These are phyloP conservation scores for Lactarius deliciosus DNA, from an alignment of 768 basidiomycete genomes.

Conservation along the genomic window DNA sequence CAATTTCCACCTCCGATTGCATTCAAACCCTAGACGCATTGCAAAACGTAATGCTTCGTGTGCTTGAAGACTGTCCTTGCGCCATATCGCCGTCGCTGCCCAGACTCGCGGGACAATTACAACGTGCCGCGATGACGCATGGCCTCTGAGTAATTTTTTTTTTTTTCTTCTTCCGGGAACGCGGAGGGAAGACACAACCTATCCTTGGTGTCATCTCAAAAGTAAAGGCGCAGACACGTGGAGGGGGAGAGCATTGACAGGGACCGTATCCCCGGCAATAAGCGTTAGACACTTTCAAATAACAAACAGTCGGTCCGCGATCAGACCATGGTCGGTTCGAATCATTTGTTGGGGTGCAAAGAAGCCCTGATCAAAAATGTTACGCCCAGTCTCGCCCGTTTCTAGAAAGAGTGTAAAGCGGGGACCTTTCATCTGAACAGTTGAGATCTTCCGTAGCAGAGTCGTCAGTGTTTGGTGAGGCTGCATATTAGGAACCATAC, in stretches of 20 bases:
- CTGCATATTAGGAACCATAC: constrained; percentile 10
- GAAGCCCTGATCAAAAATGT: constrained; percentile 5
- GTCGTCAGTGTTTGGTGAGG: constrained; percentile 24
- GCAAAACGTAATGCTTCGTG: constrained; percentile 28
- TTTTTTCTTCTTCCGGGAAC: background rate
- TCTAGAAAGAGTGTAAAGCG: constrained; percentile 20
- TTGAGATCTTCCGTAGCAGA: constrained; percentile 25
- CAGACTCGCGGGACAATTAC: constrained; percentile 14
- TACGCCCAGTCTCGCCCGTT: constrained; percentile 4
- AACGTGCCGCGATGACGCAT: constrained; percentile 19
- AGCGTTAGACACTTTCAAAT: constrained; percentile 29
- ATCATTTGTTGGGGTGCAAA: constrained; percentile 7
- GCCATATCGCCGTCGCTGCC: constrained; percentile 22
- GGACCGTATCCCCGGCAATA: constrained; percentile 22
- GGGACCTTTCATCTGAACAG: constrained; percentile 23
- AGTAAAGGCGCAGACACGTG: constrained; percentile 17
- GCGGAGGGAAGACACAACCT: constrained; percentile 16
- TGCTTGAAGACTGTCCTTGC: constrained; percentile 25
- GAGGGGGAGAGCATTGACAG: constrained; percentile 9
- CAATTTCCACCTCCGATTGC: constrained; percentile 28
- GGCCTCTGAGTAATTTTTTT: constrained; percentile 8
- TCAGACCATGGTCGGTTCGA: constrained; percentile 26
- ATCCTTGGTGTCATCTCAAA: constrained; percentile 11
- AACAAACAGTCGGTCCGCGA: constrained; percentile 20
- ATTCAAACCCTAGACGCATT: constrained; percentile 25